Base-by-base conservation (phyloP, 805 yeast species). In the Millerozyma miso region DNA sequence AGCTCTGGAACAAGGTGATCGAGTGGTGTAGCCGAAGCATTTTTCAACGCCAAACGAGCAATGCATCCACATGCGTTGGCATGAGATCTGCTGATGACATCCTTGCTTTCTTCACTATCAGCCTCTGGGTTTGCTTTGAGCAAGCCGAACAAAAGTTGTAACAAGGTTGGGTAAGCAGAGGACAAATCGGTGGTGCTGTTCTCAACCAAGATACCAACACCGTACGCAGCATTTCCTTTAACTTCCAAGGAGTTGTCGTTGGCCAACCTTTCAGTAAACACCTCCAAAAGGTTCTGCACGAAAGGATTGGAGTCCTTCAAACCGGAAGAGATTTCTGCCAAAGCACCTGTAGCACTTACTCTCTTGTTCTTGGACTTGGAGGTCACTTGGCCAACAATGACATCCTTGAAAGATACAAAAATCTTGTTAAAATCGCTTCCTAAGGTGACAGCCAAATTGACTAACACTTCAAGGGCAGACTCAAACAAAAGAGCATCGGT, bases 1-100 rank as follows among this genome's bases (percentile, higher is more conserved):
- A 93, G 73, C 39, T 96, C 95, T 17, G 85, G 70, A 35, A 91
- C 79, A 43, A 81, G 89, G 46, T 76, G 80, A 48, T 63, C 68
- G 51, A 88, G 66, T 46, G 97, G 97, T 52, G 90, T 81, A 31
- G 84, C 76, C 32, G 66, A 68, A 55, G 79, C 81, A 62, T 85
- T 77, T 60, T 84, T 83, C 62, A 87, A 70, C 12, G 86, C 78
- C 86, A 93, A 76, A 67, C 99, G 81, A 14, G 96, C 90, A 44
- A 90, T 96, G 77, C 98, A 93, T 35, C 99, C 99, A 64, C 93
- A 85, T 3, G 96, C 96, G 64, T 93, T 93, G 46, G 98, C 97
- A 53, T 79, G 80, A 4, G 95, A 81, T 70, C 96, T 78, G 67
- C 83, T 83, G 54, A 87, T 78, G 46, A 80, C 84, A 51, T 88